Evolutionary conservation across 2,329 filamentous ascomycete genomes (phyloP).

Genomic region (Colletotrichum melonis): DNA sequence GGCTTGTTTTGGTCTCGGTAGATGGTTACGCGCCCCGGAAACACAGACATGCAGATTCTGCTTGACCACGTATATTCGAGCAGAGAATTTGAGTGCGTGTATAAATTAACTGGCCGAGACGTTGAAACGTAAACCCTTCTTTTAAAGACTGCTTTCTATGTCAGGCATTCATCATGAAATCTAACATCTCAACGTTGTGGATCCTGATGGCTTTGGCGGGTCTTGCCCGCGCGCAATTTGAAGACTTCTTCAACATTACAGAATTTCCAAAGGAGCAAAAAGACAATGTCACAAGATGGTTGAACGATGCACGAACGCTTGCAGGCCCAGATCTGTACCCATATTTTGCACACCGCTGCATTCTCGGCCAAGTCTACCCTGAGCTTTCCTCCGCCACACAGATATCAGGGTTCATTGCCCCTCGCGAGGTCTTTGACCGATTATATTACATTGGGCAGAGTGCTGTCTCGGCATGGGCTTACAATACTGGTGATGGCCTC

Average conservation of each 20-base stretch:
- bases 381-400: constrained; percentile 4
- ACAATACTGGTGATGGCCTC: constrained; percentile 42
- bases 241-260: constrained; percentile 16
- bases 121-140: too few relatives aligned
- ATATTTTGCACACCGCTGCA: constrained; percentile 27
- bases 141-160: neutral
- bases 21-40: too few relatives aligned
- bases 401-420: constrained; percentile 36
- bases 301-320: constrained; percentile 4
- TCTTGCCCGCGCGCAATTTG: neutral
- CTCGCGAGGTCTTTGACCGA: constrained; percentile 38
- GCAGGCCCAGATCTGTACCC: constrained; percentile 9
- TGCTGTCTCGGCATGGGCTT: constrained; percentile 41
- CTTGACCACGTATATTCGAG: too few relatives aligned
- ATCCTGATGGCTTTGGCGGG: neutral
- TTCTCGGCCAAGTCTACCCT: constrained; percentile 24
- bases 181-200: neutral
- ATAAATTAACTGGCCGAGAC: too few relatives aligned
- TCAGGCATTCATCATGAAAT: neutral
- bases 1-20: too few relatives aligned
- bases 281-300: constrained; percentile 19
- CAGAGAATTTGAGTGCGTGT: too few relatives aligned
- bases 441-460: constrained; percentile 40
- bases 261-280: constrained; percentile 27
- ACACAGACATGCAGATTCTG: neutral